phyloP scores from a whole-genome alignment of 1,284 basidiomycete genomes.

The Microbotryum saponariae region DNA sequence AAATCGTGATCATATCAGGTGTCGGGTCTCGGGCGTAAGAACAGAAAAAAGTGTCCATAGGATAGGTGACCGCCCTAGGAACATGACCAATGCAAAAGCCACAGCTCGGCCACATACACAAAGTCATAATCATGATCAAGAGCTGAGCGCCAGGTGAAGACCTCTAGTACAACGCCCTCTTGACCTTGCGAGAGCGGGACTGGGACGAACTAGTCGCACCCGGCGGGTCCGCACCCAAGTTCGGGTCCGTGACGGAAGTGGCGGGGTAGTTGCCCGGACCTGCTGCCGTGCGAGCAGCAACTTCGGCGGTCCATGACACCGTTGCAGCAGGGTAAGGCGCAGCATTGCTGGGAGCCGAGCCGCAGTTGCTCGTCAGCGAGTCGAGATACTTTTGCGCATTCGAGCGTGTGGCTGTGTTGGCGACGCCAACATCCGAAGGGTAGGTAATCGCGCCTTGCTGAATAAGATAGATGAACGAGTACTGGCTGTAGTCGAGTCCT shows the following conservation, averaged over 20 bases:
- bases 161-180: not conserved
- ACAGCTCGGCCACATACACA: not conserved
- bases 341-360: conserved; percentile 15
- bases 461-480: not conserved
- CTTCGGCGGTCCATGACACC: conserved; percentile 19
- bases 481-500: conserved; percentile 27
- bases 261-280: conserved; percentile 11
- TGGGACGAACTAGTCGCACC: not conserved
- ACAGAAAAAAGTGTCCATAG: not conserved
- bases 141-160: not conserved
- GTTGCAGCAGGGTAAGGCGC: conserved; percentile 17
- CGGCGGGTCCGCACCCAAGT: not conserved
- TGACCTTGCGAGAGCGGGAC: not conserved
- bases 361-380: conserved; percentile 14
- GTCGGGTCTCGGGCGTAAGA: too few relatives aligned
- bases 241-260: not conserved
- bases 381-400: conserved; percentile 16
- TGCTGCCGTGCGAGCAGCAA: conserved; percentile 7
- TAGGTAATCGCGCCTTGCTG: conserved; percentile 10
- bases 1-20: too few relatives aligned
- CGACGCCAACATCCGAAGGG: conserved; percentile 9
- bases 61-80: not conserved
- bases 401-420: conserved; percentile 10
- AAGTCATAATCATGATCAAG: not conserved
- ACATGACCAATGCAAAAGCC: not conserved